Percentiles rank a stretch among this genome's conserved stretches.
Evolutionary conservation across 257 asterid genomes (phyloP).

Genomic region (Plantago major): DNA sequence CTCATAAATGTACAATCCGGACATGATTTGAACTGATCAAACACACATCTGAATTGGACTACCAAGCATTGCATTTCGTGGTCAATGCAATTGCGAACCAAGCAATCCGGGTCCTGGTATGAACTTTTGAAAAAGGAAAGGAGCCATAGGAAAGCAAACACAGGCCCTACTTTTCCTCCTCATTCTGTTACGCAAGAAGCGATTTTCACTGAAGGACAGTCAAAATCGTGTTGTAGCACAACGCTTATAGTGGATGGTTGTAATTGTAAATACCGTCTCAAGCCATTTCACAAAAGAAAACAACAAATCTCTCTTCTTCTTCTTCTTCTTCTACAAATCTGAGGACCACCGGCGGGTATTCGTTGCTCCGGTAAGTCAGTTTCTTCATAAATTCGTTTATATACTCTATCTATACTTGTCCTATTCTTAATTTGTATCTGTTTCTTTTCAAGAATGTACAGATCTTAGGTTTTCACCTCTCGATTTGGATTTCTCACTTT

Average conservation of each 20-base stretch:
- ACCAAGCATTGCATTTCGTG: no score
- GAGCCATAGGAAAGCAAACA: no score
- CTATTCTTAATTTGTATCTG: neutral
- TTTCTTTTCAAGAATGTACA: neutral
- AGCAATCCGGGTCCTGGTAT: no score
- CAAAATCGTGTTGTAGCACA: no score
- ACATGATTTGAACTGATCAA: no score
- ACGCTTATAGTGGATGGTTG: neutral
- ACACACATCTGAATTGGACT: no score
- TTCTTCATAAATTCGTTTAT: neutral
- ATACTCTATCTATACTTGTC: neutral
- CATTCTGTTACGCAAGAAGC: no score
- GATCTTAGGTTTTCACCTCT: neutral
- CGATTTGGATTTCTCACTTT: neutral
- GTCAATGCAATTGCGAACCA: no score
- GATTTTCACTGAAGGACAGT: no score
- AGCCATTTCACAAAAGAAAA: neutral
- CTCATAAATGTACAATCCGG: no score
- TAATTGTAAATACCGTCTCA: slow-evolving; percentile 1
- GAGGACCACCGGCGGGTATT: neutral
- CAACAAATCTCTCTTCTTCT: neutral
- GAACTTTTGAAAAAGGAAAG: no score
- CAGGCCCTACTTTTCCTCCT: no score
- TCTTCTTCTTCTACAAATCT: neutral
- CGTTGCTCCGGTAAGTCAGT: neutral